Percentiles rank a stretch among this genome's conserved stretches.
Evolutionary conservation across 2,329 filamentous ascomycete genomes (phyloP).

Genomic region (Colletotrichum scovillei): DNA sequence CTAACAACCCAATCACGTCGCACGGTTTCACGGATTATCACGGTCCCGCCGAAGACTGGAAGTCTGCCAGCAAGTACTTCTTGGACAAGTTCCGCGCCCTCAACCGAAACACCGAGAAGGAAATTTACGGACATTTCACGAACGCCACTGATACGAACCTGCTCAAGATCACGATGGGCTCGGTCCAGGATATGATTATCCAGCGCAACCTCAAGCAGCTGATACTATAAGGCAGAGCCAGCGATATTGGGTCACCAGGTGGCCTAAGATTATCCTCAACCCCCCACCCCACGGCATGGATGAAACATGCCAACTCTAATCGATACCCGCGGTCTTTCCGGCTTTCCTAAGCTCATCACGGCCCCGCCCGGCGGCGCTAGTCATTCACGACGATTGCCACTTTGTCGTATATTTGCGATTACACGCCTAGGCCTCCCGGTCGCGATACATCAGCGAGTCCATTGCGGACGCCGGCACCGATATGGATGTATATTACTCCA

Average conservation of each 20-base stretch:
- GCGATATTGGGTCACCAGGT: slow-evolving; percentile 9
- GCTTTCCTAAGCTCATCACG: slow-evolving; percentile 1
- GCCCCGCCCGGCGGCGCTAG: slow-evolving; percentile 7
- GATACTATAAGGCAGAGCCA: slow-evolving; percentile 66
- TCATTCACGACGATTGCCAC: background rate
- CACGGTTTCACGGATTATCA: slow-evolving; percentile 84
- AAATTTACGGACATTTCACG: slow-evolving; percentile 72
- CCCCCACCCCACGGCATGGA: background rate
- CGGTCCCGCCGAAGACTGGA: slow-evolving; percentile 76
- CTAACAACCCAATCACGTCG: slow-evolving; percentile 75
- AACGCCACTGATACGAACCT: slow-evolving; percentile 77
- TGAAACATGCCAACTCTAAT: slow-evolving; percentile 26
- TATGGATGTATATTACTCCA: slow-evolving; percentile 28
- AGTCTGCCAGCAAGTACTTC: slow-evolving; percentile 83
- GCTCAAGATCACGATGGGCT: slow-evolving; percentile 87
- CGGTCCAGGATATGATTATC: slow-evolving; percentile 89
- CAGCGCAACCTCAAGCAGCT: slow-evolving; percentile 85
- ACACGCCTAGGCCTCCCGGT: background rate
- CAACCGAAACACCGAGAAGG: slow-evolving; percentile 75
- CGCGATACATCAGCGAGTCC: background rate
- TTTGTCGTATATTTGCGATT: background rate
- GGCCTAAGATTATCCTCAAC: background rate
- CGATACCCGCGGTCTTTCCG: slow-evolving; percentile 29
- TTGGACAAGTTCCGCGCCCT: slow-evolving; percentile 83
- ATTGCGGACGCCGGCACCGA: background rate